Evolutionary conservation across 2,329 filamentous ascomycete species (phyloP).

Genomic region (Thelonectria olida): DNA sequence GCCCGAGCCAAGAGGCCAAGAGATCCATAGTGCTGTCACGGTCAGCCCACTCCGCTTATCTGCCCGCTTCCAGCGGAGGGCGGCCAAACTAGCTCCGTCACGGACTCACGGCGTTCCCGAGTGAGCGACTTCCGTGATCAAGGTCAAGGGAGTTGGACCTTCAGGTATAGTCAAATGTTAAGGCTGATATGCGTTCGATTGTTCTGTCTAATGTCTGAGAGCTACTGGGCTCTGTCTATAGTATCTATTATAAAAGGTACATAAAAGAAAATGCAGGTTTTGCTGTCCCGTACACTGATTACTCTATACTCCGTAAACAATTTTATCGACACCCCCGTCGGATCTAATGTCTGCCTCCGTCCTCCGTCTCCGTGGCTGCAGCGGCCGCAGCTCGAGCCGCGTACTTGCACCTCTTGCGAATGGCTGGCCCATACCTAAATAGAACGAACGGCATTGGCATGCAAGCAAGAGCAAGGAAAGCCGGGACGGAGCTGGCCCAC

Average conservation of each 20-base stretch:
- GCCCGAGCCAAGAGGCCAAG: background rate
- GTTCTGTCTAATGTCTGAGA: background rate
- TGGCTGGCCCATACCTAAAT: constrained; percentile 31
- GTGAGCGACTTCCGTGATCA: background rate
- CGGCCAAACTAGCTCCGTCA: background rate
- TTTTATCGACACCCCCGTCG: background rate
- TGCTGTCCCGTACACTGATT: background rate
- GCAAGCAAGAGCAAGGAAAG: constrained; percentile 34
- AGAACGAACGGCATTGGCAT: constrained; percentile 36
- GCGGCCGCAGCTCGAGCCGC: constrained; percentile 30
- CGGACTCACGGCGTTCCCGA: background rate
- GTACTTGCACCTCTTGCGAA: constrained; percentile 35
- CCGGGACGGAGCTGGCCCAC: constrained; percentile 35
- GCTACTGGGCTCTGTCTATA: background rate
- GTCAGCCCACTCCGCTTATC: background rate
- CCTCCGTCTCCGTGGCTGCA: constrained; percentile 12
- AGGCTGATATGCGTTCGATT: background rate
- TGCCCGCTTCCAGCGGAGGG: background rate
- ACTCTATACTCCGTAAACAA: background rate
- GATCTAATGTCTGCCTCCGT: background rate
- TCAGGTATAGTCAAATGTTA: background rate
- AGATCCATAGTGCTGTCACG: background rate
- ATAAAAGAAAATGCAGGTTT: background rate
- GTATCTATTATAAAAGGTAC: background rate
- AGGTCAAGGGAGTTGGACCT: background rate